Evolutionary conservation across 441 rosid genomes (phyloP).

Genomic region (Adansonia rubrostipa): DNA sequence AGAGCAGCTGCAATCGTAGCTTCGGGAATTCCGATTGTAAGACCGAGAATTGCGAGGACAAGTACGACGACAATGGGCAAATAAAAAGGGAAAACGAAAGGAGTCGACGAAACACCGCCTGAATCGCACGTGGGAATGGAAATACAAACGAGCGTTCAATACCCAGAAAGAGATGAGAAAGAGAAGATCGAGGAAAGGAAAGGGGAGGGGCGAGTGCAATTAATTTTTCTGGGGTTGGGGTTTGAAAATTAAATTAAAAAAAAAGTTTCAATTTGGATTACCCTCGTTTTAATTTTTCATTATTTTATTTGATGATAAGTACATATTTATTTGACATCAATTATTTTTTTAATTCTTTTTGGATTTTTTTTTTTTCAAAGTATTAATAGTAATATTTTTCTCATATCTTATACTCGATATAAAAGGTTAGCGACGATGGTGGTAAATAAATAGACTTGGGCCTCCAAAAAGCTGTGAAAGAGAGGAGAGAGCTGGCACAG

Average conservation of each 20-base stretch:
- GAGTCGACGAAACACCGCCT: conserved; percentile 20
- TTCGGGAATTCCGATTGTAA: neutral
- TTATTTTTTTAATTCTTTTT: neutral
- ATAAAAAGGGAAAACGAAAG: neutral
- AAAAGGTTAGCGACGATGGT: neutral
- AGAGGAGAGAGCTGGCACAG: neutral
- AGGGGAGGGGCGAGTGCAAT: neutral
- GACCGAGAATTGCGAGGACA: neutral
- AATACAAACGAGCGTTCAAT: conserved; percentile 15
- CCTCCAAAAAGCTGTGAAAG: neutral
- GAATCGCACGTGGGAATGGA: conserved; percentile 26
- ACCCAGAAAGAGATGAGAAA: neutral
- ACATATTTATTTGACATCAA: neutral
- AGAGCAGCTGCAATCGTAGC: conserved; percentile 15
- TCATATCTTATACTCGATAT: neutral
- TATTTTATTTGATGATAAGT: neutral
- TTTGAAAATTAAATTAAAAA: neutral
- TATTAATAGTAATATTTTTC: neutral
- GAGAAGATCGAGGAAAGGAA: conserved; percentile 11
- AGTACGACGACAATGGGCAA: conserved; percentile 22
- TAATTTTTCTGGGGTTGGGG: conserved; percentile 21
- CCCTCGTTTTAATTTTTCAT: neutral
- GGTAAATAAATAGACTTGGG: neutral
- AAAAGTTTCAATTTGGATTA: conserved; percentile 14
- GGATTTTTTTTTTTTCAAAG: neutral